A percentile compares a stretch with the other conserved stretches of the same genome.
Evolutionary conservation across 192 early-diverging fungal genomes (phyloP).

Genomic region (Coemansia sp.): DNA sequence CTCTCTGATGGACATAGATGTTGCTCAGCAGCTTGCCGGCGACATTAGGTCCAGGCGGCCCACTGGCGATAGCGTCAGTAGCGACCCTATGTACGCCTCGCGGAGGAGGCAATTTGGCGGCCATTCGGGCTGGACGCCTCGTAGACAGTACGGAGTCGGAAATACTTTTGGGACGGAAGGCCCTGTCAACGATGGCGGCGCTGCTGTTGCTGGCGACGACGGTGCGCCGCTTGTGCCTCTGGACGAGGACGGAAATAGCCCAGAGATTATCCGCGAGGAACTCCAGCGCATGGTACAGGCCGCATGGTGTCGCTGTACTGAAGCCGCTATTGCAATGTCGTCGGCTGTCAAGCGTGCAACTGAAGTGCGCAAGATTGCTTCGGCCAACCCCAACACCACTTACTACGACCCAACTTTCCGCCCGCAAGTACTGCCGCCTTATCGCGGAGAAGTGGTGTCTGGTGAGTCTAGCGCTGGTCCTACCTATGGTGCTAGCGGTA

Average conservation of each 20-base stretch:
- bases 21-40: slow-evolving; percentile 1
- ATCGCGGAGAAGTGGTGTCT: slow-evolving; percentile 37
- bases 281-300: slow-evolving; percentile 52
- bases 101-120: slow-evolving; percentile 39
- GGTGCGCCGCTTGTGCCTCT: slow-evolving; percentile 19
- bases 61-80: slow-evolving; percentile 3
- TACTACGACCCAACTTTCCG: slow-evolving; percentile 56
- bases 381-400: slow-evolving; percentile 29
- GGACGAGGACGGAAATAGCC: slow-evolving; percentile 49
- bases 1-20: slow-evolving; percentile 33
- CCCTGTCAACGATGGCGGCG: background rate
- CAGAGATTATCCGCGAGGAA: slow-evolving; percentile 50
- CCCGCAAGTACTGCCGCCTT: slow-evolving; percentile 46
- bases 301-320: slow-evolving; percentile 53
- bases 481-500: slow-evolving; percentile 2
- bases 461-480: slow-evolving; percentile 10
- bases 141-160: slow-evolving; percentile 20
- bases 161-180: slow-evolving; percentile 10
- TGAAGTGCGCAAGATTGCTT: slow-evolving; percentile 34
- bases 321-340: slow-evolving; percentile 50
- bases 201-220: slow-evolving; percentile 16
- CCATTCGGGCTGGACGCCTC: slow-evolving; percentile 25
- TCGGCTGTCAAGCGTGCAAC: slow-evolving; percentile 37
- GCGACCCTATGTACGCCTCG: slow-evolving; percentile 16
- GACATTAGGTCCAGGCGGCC: slow-evolving; percentile 2